Conservation (phyloP, 768 basidiomycete species). For the Holtermanniella nyarrowii region DNA sequence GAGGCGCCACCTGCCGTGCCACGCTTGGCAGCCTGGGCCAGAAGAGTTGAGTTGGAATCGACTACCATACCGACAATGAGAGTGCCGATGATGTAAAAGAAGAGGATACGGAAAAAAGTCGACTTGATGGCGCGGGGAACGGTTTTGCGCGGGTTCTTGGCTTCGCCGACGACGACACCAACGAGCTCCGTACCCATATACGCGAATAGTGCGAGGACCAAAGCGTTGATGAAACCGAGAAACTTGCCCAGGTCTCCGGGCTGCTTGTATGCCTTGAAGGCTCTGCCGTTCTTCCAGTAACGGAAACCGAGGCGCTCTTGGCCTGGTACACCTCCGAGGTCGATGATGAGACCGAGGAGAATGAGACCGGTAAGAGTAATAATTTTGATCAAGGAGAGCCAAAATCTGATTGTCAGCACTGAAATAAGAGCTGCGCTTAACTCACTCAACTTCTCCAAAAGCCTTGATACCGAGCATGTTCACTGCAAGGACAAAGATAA, state of each 20-base stretch:
- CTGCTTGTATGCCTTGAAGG: conserved; percentile 19
- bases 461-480: conserved; percentile 30
- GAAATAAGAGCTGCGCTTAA: conserved; percentile 1
- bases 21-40: conserved; percentile 17
- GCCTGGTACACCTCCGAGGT: conserved; percentile 52
- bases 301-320: conserved; percentile 49
- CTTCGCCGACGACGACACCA: conserved; percentile 28
- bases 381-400: conserved; percentile 35
- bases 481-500: conserved; percentile 22
- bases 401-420: conserved; percentile 13
- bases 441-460: conserved; percentile 24
- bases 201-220: conserved; percentile 21
- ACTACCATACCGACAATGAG: conserved; percentile 63
- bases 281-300: conserved; percentile 34
- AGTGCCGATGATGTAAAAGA: conserved; percentile 61
- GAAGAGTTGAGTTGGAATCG: conserved; percentile 50
- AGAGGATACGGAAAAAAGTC: conserved; percentile 50
- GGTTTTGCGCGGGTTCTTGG: conserved; percentile 26
- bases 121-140: conserved; percentile 32
- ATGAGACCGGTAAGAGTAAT: conserved; percentile 40
- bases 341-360: conserved; percentile 32
- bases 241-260: conserved; percentile 24
- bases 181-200: conserved; percentile 27
- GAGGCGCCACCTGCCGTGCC: conserved; percentile 28
- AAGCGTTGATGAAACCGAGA: conserved; percentile 27